A percentile compares a stretch with the other conserved stretches of the same genome.
Evolutionary conservation across 768 basidiomycete genomes (phyloP).

Genomic region (Boletus huronensis): DNA sequence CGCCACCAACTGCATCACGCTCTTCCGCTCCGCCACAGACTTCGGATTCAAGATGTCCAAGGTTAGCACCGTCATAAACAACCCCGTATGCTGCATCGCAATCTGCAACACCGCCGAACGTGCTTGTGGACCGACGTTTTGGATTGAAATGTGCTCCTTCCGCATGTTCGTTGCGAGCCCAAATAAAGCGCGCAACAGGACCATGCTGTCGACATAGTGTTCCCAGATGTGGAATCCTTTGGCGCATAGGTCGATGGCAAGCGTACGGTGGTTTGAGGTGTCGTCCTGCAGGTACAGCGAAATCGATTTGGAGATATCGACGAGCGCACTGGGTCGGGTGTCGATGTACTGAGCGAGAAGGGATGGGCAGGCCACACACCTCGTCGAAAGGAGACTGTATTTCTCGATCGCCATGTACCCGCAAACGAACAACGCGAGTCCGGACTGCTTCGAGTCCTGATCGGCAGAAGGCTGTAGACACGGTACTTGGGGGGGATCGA

Average conservation of each 20-base stretch:
- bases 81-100: slow-evolving; percentile 73
- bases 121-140: slow-evolving; percentile 74
- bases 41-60: slow-evolving; percentile 83
- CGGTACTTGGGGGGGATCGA: slow-evolving; percentile 43
- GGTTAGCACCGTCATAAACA: slow-evolving; percentile 93
- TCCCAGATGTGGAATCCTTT: slow-evolving; percentile 95
- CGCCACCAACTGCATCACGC: slow-evolving; percentile 89
- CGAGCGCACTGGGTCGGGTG: slow-evolving; percentile 54
- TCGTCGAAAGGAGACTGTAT: slow-evolving; percentile 68
- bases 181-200: slow-evolving; percentile 82
- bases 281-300: slow-evolving; percentile 74
- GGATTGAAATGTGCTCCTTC: slow-evolving; percentile 65
- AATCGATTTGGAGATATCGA: slow-evolving; percentile 83
- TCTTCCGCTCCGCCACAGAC: slow-evolving; percentile 73
- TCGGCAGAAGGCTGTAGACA: slow-evolving; percentile 58
- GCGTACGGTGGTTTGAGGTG: slow-evolving; percentile 55
- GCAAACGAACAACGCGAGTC: slow-evolving; percentile 73
- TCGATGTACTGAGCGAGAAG: background rate
- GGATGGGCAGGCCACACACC: slow-evolving; percentile 39
- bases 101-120: slow-evolving; percentile 82
- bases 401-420: slow-evolving; percentile 82
- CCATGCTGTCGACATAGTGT: slow-evolving; percentile 86
- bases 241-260: slow-evolving; percentile 87
- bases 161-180: slow-evolving; percentile 67
- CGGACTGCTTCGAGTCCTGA: slow-evolving; percentile 54